Base-by-base conservation (phyloP, 2,329 filamentous ascomycete species). In the Shiraia sp. region DNA sequence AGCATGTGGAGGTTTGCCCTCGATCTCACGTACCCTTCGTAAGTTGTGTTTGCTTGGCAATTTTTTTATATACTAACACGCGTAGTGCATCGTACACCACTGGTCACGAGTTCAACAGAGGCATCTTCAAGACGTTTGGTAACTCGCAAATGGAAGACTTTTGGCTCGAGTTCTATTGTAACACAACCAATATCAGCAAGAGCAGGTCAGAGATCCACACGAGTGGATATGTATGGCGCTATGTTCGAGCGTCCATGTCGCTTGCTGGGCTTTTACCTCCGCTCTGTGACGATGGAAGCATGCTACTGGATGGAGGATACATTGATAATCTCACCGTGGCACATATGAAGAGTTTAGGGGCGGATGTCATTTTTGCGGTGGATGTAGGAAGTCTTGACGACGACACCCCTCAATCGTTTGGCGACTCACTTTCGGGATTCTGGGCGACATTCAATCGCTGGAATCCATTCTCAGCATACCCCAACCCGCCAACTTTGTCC, bases 1-100 rank as follows among this genome's bases (percentile, higher is more conserved):
- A 97, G 92, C 70, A 89, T 97, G 73, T 99, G 93, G 93, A 84
- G 93, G n/a, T 96, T 99, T 67, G 91, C 91, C 1, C 77, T 99
- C 2, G 93, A 99, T 64, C 72, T 99, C 57, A 99, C 93, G 0
- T 99, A 99, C 67, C 93, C 93, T 0, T 93, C 92, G 69, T 72
- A 66, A 61, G 70, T 63, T 12, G 13, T 23, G n/a, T 3, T 10
- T 14, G 9, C 5, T 25, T 4, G 25, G 15, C 12, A 1, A 12
- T 10, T 13, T 10, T n/a, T 19, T 13, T 2, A 22, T 8, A 22
- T 10, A 42, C 61, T 59, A 49, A 59, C 27, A 2, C 1, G 0
- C 10, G 1, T 36, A 72, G 70, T 5, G 90, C 89, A 6, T 96
- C 92, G 1, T 99, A 99, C 72, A 99, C 95, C 1, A 99, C 93